Base-by-base conservation (phyloP, 1,284 basidiomycete species). In the Sporisorium scitamineum region DNA sequence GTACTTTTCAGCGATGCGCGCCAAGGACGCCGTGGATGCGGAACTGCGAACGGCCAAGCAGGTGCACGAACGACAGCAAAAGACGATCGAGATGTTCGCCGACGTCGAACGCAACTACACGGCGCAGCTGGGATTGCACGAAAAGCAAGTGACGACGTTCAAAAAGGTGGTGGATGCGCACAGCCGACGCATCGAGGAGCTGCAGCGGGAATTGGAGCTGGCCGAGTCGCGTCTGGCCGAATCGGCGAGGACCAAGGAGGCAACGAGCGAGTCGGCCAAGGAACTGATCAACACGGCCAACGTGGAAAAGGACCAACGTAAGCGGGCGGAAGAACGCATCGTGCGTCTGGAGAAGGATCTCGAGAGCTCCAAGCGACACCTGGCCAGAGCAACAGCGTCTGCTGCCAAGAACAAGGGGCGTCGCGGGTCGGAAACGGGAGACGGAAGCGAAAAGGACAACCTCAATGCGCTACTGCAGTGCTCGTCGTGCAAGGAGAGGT, bases 1-100 rank as follows among this genome's bases (percentile, higher is more conserved):
- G 86, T 98, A 91, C 86, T 98, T 92, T 85, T 90, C 93, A 27
- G 91, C 92, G 6, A 94, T 96, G 92, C 91, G 94, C 34, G 91
- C 92, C 63, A 95, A 94, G 85, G 95, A 97, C 71, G 91, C 92
- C 3, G 86, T 92, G 6, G 92, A 94, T 39, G 88, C 88, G 2
- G 94, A 97, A 85, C 89, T 90, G 66, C 92, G 93, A 84, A 90
- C 89, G 37, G 86, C 92, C 24, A 86, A 88, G 37, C 88, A 90
- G 42, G 89, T 89, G 53, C 85, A 91, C 18, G 94, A 95, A 82
- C 93, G 93, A 78, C 94, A 95, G 82, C 88, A 89, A 32, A 92
- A 92, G 82, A 89, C 90, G 3, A 87, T 96, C 34, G 94, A 95
- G 78, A 89, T 89, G 32, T 87, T 92, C 5, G 87, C 88, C 13